Percentiles rank a stretch among this genome's conserved stretches.
phyloP scores from a whole-genome alignment of 108 stramenopile species.

The Poteriospumella lacustris region DNA sequence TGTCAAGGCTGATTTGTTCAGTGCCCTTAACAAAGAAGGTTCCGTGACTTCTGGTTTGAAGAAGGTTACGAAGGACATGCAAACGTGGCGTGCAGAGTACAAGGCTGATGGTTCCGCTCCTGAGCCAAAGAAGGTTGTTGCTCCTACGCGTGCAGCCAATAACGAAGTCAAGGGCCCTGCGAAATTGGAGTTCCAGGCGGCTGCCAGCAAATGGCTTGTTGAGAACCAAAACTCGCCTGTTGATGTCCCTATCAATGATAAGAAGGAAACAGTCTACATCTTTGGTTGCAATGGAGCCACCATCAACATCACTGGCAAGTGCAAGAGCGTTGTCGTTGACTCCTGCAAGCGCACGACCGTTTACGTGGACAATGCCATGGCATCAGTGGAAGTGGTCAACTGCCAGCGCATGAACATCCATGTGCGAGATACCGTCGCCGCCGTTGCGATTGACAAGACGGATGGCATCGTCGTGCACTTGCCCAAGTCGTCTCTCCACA shows the following conservation, averaged over 20 bases:
- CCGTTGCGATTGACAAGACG: slow-evolving; percentile 93
- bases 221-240: slow-evolving; percentile 83
- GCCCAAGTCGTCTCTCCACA: slow-evolving; percentile 60
- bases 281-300: slow-evolving; percentile 53
- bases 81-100: slow-evolving; percentile 92
- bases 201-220: slow-evolving; percentile 83
- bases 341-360: slow-evolving; percentile 73
- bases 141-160: slow-evolving; percentile 3
- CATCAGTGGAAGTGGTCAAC: slow-evolving; percentile 84
- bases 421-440: slow-evolving; percentile 70
- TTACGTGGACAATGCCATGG: slow-evolving; percentile 74
- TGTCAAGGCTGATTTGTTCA: slow-evolving; percentile 64
- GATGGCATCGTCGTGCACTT: slow-evolving; percentile 79
- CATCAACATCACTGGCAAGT: slow-evolving; percentile 82
- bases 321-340: slow-evolving; percentile 80
- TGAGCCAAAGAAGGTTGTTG: neutral
- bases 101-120: slow-evolving; percentile 43
- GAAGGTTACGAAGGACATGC: slow-evolving; percentile 83
- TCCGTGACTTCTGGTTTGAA: slow-evolving; percentile 80
- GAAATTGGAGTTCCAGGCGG: slow-evolving; percentile 73
- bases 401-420: slow-evolving; percentile 81
- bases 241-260: slow-evolving; percentile 70
- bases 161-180: slow-evolving; percentile 62
- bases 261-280: slow-evolving; percentile 53
- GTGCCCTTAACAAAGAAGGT: slow-evolving; percentile 64